phyloP scores from a whole-genome alignment of 768 basidiomycete species.

The Cystofilobasidium macerans region DNA sequence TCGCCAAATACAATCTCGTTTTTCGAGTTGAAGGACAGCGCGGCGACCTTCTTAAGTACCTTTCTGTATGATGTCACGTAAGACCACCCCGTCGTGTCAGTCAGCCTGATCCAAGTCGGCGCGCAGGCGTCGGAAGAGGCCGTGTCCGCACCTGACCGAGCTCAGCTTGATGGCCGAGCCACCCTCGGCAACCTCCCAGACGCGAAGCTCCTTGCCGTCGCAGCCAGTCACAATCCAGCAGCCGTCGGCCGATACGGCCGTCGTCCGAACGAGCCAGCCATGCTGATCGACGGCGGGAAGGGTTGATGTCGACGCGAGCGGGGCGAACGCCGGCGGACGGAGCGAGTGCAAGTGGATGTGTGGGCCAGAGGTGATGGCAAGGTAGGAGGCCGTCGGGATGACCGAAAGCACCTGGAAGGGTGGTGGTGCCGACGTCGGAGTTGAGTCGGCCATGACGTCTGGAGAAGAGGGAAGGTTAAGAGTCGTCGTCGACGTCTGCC shows the following conservation, averaged over 20 bases:
- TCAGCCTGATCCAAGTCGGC: too few species aligned
- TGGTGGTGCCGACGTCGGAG: background rate
- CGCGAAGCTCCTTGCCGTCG: conserved; percentile 70
- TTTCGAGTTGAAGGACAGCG: conserved; percentile 52
- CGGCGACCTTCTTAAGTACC: conserved; percentile 71
- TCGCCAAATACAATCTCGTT: conserved; percentile 71
- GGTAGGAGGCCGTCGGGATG: background rate
- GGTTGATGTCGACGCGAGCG: conserved; percentile 13
- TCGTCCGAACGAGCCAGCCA: conserved; percentile 29
- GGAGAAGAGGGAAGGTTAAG: too few species aligned
- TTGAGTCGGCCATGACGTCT: too few species aligned
- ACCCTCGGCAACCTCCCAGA: conserved; percentile 53
- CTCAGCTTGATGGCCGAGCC: conserved; percentile 42
- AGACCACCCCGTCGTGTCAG: background rate
- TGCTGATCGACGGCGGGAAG: conserved; percentile 12
- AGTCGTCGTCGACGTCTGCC: too few species aligned
- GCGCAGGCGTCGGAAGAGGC: background rate
- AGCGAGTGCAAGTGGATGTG: conserved; percentile 5
- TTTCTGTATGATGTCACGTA: conserved; percentile 54
- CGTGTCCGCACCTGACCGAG: background rate
- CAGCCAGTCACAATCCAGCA: conserved; percentile 48
- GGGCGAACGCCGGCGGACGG: background rate
- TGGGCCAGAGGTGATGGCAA: conserved; percentile 14
- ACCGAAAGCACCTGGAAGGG: conserved; percentile 15
- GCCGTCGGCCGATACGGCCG: conserved; percentile 30